Conservation (phyloP, 441 rosid genomes). For the Aquilaria agallochum region DNA sequence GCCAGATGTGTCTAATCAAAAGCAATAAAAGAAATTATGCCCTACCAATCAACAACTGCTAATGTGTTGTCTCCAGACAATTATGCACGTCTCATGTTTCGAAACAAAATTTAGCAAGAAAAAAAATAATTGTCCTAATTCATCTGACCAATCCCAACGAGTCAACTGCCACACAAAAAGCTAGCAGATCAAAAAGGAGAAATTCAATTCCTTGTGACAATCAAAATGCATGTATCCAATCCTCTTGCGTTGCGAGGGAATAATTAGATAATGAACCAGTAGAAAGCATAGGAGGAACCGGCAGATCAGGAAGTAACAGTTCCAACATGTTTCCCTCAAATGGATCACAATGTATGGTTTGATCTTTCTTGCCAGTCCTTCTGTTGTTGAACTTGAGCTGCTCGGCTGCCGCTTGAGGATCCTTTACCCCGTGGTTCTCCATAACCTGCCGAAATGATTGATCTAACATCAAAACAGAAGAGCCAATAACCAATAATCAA, state of each 20-base stretch:
- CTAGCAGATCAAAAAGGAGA: slow-evolving; percentile 4
- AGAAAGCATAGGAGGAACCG: slow-evolving; percentile 1
- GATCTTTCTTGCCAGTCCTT: slow-evolving; percentile 65
- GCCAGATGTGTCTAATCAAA: no score
- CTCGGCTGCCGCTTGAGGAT: slow-evolving; percentile 64
- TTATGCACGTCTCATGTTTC: no score
- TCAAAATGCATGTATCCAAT: background rate
- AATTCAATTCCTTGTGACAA: slow-evolving; percentile 12
- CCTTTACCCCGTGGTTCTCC: slow-evolving; percentile 59
- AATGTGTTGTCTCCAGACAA: no score
- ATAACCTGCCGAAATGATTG: slow-evolving; percentile 41
- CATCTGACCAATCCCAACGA: slow-evolving; percentile 1
- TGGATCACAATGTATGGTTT: slow-evolving; percentile 68
- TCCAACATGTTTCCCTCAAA: slow-evolving; percentile 29
- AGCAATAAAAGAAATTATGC: no score
- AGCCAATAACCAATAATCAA: no score
- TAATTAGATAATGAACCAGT: background rate
- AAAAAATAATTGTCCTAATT: no score
- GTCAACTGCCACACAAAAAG: slow-evolving; percentile 9
- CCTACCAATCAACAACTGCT: no score
- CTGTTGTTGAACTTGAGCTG: slow-evolving; percentile 46
- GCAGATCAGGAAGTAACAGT: background rate
- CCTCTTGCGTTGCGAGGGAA: no score
- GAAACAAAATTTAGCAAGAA: no score
- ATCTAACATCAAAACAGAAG: background rate